Evolutionary conservation across 2,329 filamentous ascomycete genomes (phyloP).

Genomic region (Exophiala lecanii-corni): DNA sequence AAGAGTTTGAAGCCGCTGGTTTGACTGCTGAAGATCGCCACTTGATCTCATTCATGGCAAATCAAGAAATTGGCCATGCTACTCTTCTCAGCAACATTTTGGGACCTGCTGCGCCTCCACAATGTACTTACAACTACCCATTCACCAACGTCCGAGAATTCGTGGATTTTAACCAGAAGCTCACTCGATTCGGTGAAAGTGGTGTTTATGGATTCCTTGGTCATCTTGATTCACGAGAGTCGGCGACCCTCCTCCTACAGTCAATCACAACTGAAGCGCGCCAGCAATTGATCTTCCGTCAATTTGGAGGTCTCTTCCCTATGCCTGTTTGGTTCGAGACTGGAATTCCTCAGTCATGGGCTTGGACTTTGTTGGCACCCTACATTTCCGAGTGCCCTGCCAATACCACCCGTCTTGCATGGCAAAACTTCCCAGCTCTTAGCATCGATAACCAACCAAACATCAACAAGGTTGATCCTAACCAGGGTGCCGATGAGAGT

Average conservation of each 20-base stretch:
- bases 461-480: constrained; percentile 48
- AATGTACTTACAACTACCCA: constrained; percentile 80
- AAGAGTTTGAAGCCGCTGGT: constrained; percentile 65
- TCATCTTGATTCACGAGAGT: constrained; percentile 71
- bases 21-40: constrained; percentile 64
- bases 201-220: constrained; percentile 77
- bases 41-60: constrained; percentile 70
- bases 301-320: constrained; percentile 73
- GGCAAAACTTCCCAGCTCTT: constrained; percentile 78
- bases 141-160: constrained; percentile 70
- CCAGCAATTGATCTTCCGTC: constrained; percentile 79
- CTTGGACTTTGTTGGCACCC: constrained; percentile 62
- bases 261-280: constrained; percentile 74
- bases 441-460: constrained; percentile 73
- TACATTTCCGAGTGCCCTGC: constrained; percentile 73
- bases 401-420: constrained; percentile 68
- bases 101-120: constrained; percentile 62
- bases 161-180: constrained; percentile 77
- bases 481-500: constrained; percentile 19
- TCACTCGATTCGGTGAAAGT: constrained; percentile 76
- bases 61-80: constrained; percentile 73
- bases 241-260: constrained; percentile 67
- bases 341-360: constrained; percentile 78
- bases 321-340: constrained; percentile 80
- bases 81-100: constrained; percentile 75